phyloP scores from a whole-genome alignment of 2,329 filamentous ascomycete genomes.

The Rutstroemia sp. region DNA sequence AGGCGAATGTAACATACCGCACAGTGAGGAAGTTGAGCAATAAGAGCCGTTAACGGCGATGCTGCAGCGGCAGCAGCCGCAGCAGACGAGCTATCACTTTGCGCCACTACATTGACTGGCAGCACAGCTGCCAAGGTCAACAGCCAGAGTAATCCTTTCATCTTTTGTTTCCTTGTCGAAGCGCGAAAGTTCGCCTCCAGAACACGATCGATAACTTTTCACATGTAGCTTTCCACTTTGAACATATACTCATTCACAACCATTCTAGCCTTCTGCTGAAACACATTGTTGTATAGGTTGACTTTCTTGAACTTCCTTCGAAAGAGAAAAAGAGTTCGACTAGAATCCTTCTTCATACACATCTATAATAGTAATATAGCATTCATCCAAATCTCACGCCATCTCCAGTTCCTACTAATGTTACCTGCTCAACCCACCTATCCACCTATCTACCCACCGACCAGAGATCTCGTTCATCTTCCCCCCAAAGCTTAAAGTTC shows the following conservation, averaged over 20 bases:
- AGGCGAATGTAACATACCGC: neutral
- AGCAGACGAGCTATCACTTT: too few relatives aligned
- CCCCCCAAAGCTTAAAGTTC: neutral
- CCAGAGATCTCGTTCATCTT: neutral
- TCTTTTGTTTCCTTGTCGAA: neutral
- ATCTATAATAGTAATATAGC: too few relatives aligned
- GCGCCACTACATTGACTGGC: neutral
- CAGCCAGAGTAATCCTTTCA: neutral
- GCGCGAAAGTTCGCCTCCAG: too few relatives aligned
- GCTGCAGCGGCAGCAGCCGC: too few relatives aligned
- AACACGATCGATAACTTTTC: neutral
- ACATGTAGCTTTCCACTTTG: neutral
- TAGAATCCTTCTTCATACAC: too few relatives aligned
- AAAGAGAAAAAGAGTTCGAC: neutral
- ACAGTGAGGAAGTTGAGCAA: neutral
- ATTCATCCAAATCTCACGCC: too few relatives aligned
- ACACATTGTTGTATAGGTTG: neutral
- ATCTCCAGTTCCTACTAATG: neutral
- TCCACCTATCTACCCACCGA: neutral
- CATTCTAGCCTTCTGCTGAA: neutral
- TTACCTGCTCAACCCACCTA: neutral
- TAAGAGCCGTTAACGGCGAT: neutral
- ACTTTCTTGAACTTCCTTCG: neutral
- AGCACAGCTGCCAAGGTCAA: neutral
- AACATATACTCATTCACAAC: neutral